These are phyloP conservation scores for Heimioporus sp. DNA, from an alignment of 768 basidiomycete species.

Conservation along the genomic window DNA sequence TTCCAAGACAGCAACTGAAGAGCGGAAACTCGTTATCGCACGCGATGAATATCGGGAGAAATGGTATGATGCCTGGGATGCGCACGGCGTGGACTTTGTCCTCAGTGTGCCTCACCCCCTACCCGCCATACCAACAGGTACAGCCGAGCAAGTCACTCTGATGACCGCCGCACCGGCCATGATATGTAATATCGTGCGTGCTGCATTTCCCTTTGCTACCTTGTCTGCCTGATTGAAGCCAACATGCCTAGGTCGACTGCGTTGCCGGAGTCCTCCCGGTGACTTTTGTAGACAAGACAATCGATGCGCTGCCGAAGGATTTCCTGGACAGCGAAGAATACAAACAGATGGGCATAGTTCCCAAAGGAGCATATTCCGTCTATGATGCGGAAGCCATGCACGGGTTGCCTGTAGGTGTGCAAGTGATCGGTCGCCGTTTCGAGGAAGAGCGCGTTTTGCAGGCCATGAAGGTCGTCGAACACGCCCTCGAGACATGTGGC, in stretches of 20 bases:
- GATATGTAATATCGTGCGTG: constrained; percentile 45
- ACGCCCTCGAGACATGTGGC: constrained; percentile 21
- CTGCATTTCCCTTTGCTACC: not conserved
- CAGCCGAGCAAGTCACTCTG: constrained; percentile 34
- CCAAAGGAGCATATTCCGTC: constrained; percentile 45
- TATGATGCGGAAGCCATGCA: constrained; percentile 65
- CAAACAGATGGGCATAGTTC: constrained; percentile 41
- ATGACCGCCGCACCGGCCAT: constrained; percentile 33
- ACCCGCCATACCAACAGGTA: constrained; percentile 38
- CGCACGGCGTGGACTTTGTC: constrained; percentile 40
- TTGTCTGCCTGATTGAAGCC: not conserved
- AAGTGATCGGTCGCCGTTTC: constrained; percentile 57
- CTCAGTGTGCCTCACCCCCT: constrained; percentile 37
- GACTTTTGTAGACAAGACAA: constrained; percentile 44
- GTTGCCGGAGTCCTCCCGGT: constrained; percentile 61
- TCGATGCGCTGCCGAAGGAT: constrained; percentile 37
- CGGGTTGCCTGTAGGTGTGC: constrained; percentile 66
- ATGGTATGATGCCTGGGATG: constrained; percentile 40
- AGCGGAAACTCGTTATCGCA: constrained; percentile 27
- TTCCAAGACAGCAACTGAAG: constrained; percentile 25
- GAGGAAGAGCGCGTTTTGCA: constrained; percentile 75
- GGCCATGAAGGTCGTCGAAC: constrained; percentile 61
- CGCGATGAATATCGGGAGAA: constrained; percentile 21
- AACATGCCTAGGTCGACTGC: constrained; percentile 45
- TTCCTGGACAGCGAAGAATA: constrained; percentile 27